Conservation (phyloP, 1,284 basidiomycete genomes). For the Moesziomyces sp. region DNA sequence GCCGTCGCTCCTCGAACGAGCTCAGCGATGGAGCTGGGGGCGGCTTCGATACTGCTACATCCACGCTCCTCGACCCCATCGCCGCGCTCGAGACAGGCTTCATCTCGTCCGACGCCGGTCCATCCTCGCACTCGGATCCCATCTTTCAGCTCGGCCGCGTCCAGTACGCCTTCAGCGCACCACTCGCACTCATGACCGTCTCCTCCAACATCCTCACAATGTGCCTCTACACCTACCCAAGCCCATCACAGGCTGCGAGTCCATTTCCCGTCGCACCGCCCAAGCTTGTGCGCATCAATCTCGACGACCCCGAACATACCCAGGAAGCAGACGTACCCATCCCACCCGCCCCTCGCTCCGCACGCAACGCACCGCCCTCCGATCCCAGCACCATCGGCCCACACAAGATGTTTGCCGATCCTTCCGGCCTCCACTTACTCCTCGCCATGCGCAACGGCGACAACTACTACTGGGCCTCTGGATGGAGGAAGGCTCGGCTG, state of each 20-base stretch:
- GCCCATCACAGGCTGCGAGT: constrained; percentile 16
- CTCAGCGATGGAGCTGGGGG: constrained; percentile 1
- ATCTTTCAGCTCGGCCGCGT: constrained; percentile 65
- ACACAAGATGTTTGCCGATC: constrained; percentile 73
- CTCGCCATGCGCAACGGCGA: constrained; percentile 87
- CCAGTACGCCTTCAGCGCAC: constrained; percentile 65
- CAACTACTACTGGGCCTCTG: constrained; percentile 81
- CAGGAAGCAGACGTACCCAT: constrained; percentile 61
- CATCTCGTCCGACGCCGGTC: constrained; percentile 50
- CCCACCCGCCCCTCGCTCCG: constrained; percentile 46
- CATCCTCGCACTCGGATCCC: constrained; percentile 34
- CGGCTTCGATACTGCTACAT: constrained; percentile 5
- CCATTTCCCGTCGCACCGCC: constrained; percentile 39
- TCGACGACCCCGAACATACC: constrained; percentile 63
- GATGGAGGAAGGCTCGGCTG: constrained; percentile 57
- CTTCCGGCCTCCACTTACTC: constrained; percentile 87
- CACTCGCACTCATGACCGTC: constrained; percentile 59
- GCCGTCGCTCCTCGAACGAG: neutral
- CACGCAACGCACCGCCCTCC: constrained; percentile 42
- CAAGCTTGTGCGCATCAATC: constrained; percentile 61
- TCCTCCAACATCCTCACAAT: constrained; percentile 64
- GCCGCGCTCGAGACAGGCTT: constrained; percentile 61
- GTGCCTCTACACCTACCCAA: constrained; percentile 56
- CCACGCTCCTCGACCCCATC: constrained; percentile 40
- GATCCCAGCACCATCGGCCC: constrained; percentile 49